Percentiles rank a stretch among this genome's conserved stretches.
Conservation (phyloP, 768 basidiomycete genomes). For the Hericium erinaceus region DNA sequence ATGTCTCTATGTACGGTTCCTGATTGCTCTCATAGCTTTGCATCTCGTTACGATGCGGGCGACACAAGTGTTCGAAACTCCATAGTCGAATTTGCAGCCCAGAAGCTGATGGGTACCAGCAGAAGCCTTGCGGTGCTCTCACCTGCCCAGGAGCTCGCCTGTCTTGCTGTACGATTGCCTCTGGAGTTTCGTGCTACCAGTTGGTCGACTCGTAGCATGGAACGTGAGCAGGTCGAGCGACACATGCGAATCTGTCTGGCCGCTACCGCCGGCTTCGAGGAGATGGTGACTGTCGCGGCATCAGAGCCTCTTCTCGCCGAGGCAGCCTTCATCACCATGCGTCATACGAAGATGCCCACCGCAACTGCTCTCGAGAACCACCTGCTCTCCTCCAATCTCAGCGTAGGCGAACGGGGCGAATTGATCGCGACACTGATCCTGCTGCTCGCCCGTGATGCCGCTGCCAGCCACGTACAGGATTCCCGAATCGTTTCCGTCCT, state of each 20-base stretch:
- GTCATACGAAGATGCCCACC: background rate
- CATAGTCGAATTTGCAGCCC: slow-evolving; percentile 7
- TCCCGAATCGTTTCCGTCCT: background rate
- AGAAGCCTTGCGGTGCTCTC: too few species aligned
- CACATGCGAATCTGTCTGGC: slow-evolving; percentile 24
- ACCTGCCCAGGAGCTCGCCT: slow-evolving; percentile 2
- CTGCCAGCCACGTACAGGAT: background rate
- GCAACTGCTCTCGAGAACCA: background rate
- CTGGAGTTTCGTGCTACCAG: slow-evolving; percentile 21
- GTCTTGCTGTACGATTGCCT: slow-evolving; percentile 16
- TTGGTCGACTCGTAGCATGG: slow-evolving; percentile 4
- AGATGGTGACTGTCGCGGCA: slow-evolving; percentile 15
- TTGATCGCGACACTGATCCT: slow-evolving; percentile 13
- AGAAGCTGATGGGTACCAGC: slow-evolving; percentile 1
- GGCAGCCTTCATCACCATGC: slow-evolving; percentile 17
- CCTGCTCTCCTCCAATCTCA: slow-evolving; percentile 5
- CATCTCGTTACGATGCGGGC: slow-evolving; percentile 8
- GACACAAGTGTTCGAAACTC: background rate
- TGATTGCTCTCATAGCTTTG: slow-evolving; percentile 7
- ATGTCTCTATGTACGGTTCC: background rate
- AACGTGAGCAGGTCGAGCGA: slow-evolving; percentile 21
- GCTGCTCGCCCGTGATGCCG: slow-evolving; percentile 18
- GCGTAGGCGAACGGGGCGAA: slow-evolving; percentile 19
- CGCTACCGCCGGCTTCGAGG: slow-evolving; percentile 12
- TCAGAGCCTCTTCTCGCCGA: slow-evolving; percentile 24